Evolutionary conservation across 75 land plant genomes (phyloP).

Genomic region (Pinus taeda): DNA sequence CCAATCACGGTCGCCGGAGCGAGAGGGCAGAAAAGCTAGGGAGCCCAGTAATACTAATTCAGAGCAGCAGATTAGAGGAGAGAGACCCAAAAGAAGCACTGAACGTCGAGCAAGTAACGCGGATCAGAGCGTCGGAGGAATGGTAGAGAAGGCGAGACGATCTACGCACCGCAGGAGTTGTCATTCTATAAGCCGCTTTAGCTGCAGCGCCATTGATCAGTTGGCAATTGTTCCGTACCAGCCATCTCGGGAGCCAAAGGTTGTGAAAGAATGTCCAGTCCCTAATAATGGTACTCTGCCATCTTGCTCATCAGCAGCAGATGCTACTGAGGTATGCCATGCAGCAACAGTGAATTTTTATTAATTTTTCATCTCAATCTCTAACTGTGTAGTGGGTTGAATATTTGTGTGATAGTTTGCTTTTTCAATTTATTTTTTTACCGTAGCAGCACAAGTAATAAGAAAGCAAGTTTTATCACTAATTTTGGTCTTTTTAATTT

Average conservation of each 20-base stretch:
- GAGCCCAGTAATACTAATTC: neutral
- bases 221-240: neutral
- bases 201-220: slow-evolving; percentile 9
- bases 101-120: slow-evolving; percentile 1
- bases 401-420: too few relatives aligned
- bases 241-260: neutral
- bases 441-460: too few relatives aligned
- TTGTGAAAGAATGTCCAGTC: neutral
- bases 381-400: too few relatives aligned
- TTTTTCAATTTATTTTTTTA: too few relatives aligned
- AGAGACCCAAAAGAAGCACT: neutral
- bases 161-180: neutral
- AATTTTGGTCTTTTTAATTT: too few relatives aligned
- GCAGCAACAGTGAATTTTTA: too few relatives aligned
- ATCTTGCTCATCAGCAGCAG: neutral
- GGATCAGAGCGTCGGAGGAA: neutral
- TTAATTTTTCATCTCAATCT: too few relatives aligned
- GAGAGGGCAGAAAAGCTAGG: too few relatives aligned
- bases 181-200: neutral
- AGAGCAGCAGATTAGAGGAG: neutral
- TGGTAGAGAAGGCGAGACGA: neutral
- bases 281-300: neutral
- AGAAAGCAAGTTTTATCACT: too few relatives aligned
- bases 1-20: too few relatives aligned
- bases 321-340: neutral